phyloP scores from a whole-genome alignment of 768 basidiomycete species.

The Pleurotus giganteus region DNA sequence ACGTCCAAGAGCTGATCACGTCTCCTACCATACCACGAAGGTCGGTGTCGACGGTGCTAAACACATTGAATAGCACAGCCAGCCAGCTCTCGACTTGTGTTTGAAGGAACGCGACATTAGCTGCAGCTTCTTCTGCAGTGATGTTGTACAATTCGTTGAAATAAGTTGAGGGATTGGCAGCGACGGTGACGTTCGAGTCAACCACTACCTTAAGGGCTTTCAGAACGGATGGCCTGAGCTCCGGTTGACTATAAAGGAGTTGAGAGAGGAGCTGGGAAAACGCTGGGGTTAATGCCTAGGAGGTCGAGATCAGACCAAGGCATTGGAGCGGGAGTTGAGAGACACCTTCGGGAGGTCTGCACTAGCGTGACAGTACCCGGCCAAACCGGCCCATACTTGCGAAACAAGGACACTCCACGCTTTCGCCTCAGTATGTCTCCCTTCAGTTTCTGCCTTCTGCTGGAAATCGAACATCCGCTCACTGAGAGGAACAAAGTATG shows the following conservation, averaged over 20 bases:
- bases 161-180: conserved; percentile 28
- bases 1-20: conserved; percentile 84
- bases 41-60: conserved; percentile 79
- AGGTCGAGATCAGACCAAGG: conserved; percentile 7
- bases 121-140: conserved; percentile 55
- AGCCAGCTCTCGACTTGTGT: conserved; percentile 90
- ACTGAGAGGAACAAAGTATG: conserved; percentile 91
- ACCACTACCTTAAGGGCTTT: conserved; percentile 79
- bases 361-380: conserved; percentile 85
- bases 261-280: conserved; percentile 93
- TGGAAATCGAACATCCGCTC: conserved; percentile 91
- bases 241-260: conserved; percentile 85
- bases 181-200: conserved; percentile 67
- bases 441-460: conserved; percentile 72
- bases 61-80: conserved; percentile 96
- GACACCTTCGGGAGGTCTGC: conserved; percentile 70
- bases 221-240: conserved; percentile 79
- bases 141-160: conserved; percentile 33
- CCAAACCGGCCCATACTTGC: conserved; percentile 91
- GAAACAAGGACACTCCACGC: conserved; percentile 93
- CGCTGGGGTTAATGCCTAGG: conserved; percentile 66
- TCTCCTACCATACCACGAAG: conserved; percentile 78
- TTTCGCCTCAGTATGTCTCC: conserved; percentile 82
- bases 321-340: conserved; percentile 5
- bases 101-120: conserved; percentile 70